These are phyloP conservation scores for Aspergillus conjunctus DNA, from an alignment of 495 filamentous ascomycete genomes.

Conservation along the genomic window DNA sequence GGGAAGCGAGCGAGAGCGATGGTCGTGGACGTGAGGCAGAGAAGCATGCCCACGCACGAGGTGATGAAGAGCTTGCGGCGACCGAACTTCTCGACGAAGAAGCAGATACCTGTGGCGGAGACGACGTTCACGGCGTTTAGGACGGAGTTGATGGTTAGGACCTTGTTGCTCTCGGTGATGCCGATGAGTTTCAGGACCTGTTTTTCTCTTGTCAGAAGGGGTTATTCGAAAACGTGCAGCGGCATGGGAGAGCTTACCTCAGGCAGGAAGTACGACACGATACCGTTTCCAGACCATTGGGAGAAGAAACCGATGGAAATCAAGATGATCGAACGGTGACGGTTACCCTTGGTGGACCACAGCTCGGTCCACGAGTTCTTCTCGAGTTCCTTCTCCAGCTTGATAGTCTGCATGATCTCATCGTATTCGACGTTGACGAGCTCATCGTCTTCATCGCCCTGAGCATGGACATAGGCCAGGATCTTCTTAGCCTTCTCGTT, in stretches of 20 bases:
- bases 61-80: constrained; percentile 15
- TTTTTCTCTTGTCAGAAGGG: neutral
- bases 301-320: constrained; percentile 18
- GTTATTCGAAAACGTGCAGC: neutral
- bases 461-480: constrained; percentile 14
- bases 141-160: constrained; percentile 10
- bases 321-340: constrained; percentile 12
- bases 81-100: constrained; percentile 16
- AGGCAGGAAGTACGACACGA: constrained; percentile 15
- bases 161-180: constrained; percentile 9
- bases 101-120: constrained; percentile 14
- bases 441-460: constrained; percentile 16
- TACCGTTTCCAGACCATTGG: constrained; percentile 15
- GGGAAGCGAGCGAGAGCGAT: constrained; percentile 14
- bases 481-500: constrained; percentile 12
- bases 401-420: constrained; percentile 13
- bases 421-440: constrained; percentile 16
- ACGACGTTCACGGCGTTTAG: constrained; percentile 17
- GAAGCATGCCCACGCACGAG: constrained; percentile 6
- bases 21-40: constrained; percentile 13
- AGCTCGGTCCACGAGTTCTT: constrained; percentile 8
- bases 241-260: neutral
- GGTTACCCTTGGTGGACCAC: constrained; percentile 11
- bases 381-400: constrained; percentile 11
- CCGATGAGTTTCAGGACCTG: constrained; percentile 16